Base-by-base conservation (phyloP, 257 asterid genomes). In the Nicotiana obtusifolia region DNA sequence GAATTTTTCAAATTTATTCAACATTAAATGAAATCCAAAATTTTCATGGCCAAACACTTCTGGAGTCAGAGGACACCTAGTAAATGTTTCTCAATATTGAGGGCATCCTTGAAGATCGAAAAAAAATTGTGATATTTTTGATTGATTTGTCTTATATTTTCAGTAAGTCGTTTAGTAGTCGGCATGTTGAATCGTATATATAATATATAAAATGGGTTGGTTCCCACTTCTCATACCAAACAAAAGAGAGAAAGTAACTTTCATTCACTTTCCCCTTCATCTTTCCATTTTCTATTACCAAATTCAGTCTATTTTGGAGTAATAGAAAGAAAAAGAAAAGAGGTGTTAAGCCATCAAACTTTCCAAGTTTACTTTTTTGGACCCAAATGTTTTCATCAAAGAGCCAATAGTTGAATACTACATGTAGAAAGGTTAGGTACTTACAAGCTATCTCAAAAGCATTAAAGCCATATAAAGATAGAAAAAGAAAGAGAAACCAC, bases 241-340 rank as follows among this genome's bases (percentile, higher is more conserved):
- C 37, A 73, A 73, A 73, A 73, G 61, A 11, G 20, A 71, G 31
- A 73, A 73, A 73, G 79, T 24, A 14, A 44, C 61, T 73, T 73
- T 47, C 15, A 73, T 73, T 73, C 79, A 73, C 79, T 73, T 73
- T 73, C 61, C 47, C 78, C 24, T 73, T 73, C 78, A 73, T 22
- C 61, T 22, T 71, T 73, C 78, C 78, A 73, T 44, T 73, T 33
- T 24, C 61, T 47, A 47, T 73, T 73, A 47, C 79, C 41, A 47
- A 73, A 47, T 14, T 47, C 61, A 73, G 79, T 22, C 61, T 73
- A 47, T 44, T 73, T 73, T 47, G 79, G 4, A 73, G 79, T 73
- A 35, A 47, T n/a, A 20, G 41, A 15, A 2, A 41, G 11, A 8
- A 8, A 73, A 47, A 71, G 11, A 22, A 71, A 47, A 73, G 60